These are phyloP conservation scores for Mercurialis annua DNA, from an alignment of 345 rosid genomes.

Conservation along the genomic window DNA sequence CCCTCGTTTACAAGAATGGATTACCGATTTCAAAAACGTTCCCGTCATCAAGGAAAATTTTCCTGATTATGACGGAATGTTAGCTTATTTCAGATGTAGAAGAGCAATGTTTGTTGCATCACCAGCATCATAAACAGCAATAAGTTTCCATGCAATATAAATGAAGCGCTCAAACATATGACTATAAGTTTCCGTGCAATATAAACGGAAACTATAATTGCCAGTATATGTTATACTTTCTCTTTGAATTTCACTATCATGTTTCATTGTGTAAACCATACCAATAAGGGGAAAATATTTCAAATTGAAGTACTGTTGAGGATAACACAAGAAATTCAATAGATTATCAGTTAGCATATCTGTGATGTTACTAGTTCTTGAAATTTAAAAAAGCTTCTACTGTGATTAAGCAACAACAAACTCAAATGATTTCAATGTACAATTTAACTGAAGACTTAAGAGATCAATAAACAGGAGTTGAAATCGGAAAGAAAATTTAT, in stretches of 20 bases:
- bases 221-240: not conserved
- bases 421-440: constrained; percentile 13
- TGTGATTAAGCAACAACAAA: not conserved
- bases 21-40: constrained; percentile 12
- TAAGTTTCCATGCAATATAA: no score
- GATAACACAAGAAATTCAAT: not conserved
- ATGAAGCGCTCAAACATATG: no score
- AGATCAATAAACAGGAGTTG: not conserved
- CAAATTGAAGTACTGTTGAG: not conserved
- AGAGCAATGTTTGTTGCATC: constrained; percentile 28
- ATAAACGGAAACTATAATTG: not conserved
- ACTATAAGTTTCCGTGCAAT: not conserved
- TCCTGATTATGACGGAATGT: constrained; percentile 14
- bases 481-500: constrained; percentile 6
- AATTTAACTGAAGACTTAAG: constrained; percentile 3
- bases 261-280: not conserved
- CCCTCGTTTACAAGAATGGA: constrained; percentile 19
- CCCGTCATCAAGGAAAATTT: constrained; percentile 13
- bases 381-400: constrained; percentile 12
- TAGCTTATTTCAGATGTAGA: constrained; percentile 9
- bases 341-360: not conserved
- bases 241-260: not conserved
- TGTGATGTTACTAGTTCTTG: not conserved
- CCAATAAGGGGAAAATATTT: no score
- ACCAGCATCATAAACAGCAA: constrained; percentile 7